Base-by-base conservation (phyloP, 306 rosid species). In the Castanea mollissima region DNA sequence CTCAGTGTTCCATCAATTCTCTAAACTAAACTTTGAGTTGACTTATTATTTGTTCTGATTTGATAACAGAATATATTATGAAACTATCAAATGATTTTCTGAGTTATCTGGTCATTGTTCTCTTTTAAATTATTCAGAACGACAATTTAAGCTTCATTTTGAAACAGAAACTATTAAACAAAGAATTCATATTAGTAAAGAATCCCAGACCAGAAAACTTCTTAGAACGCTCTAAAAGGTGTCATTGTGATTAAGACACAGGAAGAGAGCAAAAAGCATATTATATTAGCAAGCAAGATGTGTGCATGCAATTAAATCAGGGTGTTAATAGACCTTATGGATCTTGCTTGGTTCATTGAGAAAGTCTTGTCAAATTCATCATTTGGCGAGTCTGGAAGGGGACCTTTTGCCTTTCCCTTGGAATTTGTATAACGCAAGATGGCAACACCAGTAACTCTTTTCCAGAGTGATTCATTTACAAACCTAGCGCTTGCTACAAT, bases 331-430 rank as follows among this genome's bases (percentile, higher is more conserved):
- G 29, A 94, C 99, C 99, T 92, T 89, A 94, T 91, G 69, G 97
- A 91, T 90, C 97, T 86, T 52, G 99, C 99, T 83, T 94, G 99
- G 92, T 94, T 94, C 99, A 94, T 94, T 34, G 99, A 94, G 89
- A 74, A 92, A n/a, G 97, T 92, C 85, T 92, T 92, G 80, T 94
- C 99, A 80, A 59, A 94, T 75, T 91, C 89, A 75, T 94, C 99
- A 54, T 89, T 90, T 18, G 99, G 99, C 35, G 84, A 74, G 0
- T 85, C 80, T 10, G 99, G 97, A 13, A 94, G 91, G 81, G 97
- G 97, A 21, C 99, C 99, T 0, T 44, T 58, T n/a, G 97, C 99
- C 87, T 91, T 91, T 58, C 99, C 99, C 88, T 94, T 94, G 79
- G 97, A 92, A 78, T 94, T 94, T 11, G 95, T 74, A 82, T 94